Evolutionary conservation across 2,329 filamentous ascomycete species (phyloP).

Genomic region (Daldinia sp.): DNA sequence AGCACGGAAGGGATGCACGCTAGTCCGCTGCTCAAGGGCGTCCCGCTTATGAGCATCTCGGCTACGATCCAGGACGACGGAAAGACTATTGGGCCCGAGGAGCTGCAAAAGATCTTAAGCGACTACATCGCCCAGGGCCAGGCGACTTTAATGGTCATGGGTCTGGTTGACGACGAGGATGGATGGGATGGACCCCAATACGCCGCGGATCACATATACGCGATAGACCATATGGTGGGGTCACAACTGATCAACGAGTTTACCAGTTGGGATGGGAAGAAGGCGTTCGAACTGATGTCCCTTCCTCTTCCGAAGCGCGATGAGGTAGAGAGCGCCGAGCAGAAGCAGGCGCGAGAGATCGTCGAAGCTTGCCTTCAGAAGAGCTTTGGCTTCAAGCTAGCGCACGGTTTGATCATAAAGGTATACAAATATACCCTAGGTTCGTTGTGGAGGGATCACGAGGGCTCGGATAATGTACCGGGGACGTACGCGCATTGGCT

Average conservation of each 20-base stretch:
- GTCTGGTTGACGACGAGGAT: slow-evolving; percentile 62
- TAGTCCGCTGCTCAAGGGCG: slow-evolving; percentile 60
- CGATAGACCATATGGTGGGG: slow-evolving; percentile 62
- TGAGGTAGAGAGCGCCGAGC: slow-evolving; percentile 59
- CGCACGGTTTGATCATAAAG: slow-evolving; percentile 65
- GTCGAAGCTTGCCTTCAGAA: slow-evolving; percentile 62
- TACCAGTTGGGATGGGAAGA: slow-evolving; percentile 63
- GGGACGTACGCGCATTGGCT: slow-evolving; percentile 69
- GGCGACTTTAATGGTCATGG: slow-evolving; percentile 63
- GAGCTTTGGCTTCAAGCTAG: slow-evolving; percentile 68
- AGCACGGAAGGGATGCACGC: slow-evolving; percentile 64
- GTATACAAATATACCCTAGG: slow-evolving; percentile 64
- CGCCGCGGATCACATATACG: slow-evolving; percentile 61
- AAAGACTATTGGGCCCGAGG: slow-evolving; percentile 54
- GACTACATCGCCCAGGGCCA: slow-evolving; percentile 71
- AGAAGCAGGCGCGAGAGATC: slow-evolving; percentile 62
- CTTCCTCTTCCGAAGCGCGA: slow-evolving; percentile 54
- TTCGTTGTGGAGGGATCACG: slow-evolving; percentile 64
- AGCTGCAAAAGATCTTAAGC: slow-evolving; percentile 58
- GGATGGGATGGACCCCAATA: slow-evolving; percentile 68
- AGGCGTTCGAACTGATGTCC: slow-evolving; percentile 64
- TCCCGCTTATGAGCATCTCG: slow-evolving; percentile 56
- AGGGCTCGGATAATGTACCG: slow-evolving; percentile 61
- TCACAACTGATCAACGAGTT: slow-evolving; percentile 66
- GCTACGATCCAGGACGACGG: slow-evolving; percentile 54